phyloP scores from a whole-genome alignment of 108 stramenopile genomes.

The Skeletonema grethae region DNA sequence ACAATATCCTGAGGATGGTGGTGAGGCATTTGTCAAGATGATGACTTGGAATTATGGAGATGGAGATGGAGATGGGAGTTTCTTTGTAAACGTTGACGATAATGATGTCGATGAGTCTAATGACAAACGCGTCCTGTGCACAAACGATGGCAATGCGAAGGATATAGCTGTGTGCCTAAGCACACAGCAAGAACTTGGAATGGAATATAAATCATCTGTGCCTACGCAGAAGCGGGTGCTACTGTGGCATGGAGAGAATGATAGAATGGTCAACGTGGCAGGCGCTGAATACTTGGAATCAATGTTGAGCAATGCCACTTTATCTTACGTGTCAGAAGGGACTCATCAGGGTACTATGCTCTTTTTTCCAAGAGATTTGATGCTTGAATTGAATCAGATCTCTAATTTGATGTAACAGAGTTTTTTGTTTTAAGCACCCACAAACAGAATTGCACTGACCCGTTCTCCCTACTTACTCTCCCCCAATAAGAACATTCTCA shows the following conservation, averaged over 20 bases:
- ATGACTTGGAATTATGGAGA: slow-evolving; percentile 22
- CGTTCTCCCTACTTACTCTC: no score
- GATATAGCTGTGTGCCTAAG: slow-evolving; percentile 34
- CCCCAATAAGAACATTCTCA: no score
- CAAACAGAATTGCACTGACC: no score
- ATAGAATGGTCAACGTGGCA: slow-evolving; percentile 22
- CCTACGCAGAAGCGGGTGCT: slow-evolving; percentile 22
- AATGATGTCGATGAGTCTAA: neutral
- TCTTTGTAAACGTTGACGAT: slow-evolving; percentile 15
- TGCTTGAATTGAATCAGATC: slow-evolving; percentile 20
- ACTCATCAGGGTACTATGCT: slow-evolving; percentile 39
- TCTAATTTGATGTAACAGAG: neutral
- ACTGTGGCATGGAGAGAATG: slow-evolving; percentile 34
- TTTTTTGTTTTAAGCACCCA: neutral
- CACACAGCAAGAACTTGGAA: slow-evolving; percentile 29
- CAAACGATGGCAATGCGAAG: slow-evolving; percentile 18
- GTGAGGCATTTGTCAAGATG: slow-evolving; percentile 13
- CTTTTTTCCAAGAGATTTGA: slow-evolving; percentile 23
- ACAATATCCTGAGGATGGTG: slow-evolving; percentile 16
- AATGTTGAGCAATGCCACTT: slow-evolving; percentile 3
- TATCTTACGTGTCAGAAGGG: slow-evolving; percentile 8
- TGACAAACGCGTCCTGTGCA: neutral
- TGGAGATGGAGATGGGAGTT: slow-evolving; percentile 17
- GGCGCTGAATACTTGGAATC: slow-evolving; percentile 29
- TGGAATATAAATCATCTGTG: slow-evolving; percentile 10